Evolutionary conservation across 345 rosid genomes (phyloP), one percentile per base, ranked within the genome.

Genomic region (Draba incana): DNA sequence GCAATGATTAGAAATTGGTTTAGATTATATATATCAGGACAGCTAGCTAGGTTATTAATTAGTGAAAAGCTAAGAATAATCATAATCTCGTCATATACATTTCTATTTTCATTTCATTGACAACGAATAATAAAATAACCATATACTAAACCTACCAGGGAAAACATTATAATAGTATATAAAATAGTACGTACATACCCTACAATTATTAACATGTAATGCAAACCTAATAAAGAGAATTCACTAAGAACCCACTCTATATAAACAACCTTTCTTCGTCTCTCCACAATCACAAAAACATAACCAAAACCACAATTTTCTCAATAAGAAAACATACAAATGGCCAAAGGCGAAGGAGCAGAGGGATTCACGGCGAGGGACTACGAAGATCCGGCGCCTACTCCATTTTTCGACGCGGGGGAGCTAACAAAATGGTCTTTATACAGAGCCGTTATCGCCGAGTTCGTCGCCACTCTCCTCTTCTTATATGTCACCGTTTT

Each of bases 391-490:
- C 88, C 88, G 3, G 82, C 92, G 1, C 86, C 89, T 0, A 83
- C 83, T 4, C 81, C 92, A 0, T 60, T 86, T 57, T 59, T 84
- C 8, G 87, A 84, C 20, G 66, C 77, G 1, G 81, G 76, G 65
- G 88, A 86, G 81, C 56, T 86, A 20, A 68, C 53, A 0, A 31
- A 73, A 52, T 86, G 91, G 88, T 84, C 86, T 6, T 79, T 84
- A 5, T 84, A 86, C 57, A 76, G 91, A 74, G 88, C 87, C 5
- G 59, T 81, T 24, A 79, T 84, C 4, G 88, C 92, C 2, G 91
- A 86, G 81, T 86, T 86, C 42, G 68, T 84, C 24, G 91, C 88
- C 37, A 84, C 88, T 5, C 85, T 86, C 35, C 78, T 86, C 70
- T 86, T 86, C 59, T 68, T 86, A n/a, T 86, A 86, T 52, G 67